These are phyloP conservation scores for Cicer bijugum DNA, from an alignment of 306 rosid species.

Conservation along the genomic window DNA sequence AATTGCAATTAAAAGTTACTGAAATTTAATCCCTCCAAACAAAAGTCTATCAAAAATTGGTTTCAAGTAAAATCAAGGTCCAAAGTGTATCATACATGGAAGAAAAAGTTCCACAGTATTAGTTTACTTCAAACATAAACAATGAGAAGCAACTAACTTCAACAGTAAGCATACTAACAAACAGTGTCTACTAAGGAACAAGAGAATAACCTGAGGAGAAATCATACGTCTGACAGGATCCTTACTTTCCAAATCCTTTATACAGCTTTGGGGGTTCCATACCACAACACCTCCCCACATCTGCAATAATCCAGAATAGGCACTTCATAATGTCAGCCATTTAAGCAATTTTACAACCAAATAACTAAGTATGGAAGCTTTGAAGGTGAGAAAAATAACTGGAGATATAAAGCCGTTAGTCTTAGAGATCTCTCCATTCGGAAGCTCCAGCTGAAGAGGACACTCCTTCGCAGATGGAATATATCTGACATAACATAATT, in stretches of 20 bases:
- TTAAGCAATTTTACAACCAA: constrained; percentile 24
- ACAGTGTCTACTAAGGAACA: constrained; percentile 16
- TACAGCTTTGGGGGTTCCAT: constrained; percentile 79
- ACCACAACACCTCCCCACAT: constrained; percentile 98
- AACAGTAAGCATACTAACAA: constrained; percentile 25
- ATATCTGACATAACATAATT: constrained; percentile 61
- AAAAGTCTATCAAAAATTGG: constrained; percentile 20
- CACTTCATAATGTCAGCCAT: constrained; percentile 32
- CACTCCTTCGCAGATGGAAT: constrained; percentile 83
- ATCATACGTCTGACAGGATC: constrained; percentile 59
- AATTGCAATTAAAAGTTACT: constrained; percentile 7
- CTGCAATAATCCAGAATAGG: constrained; percentile 55
- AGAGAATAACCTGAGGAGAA: constrained; percentile 66
- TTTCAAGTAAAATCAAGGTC: constrained; percentile 11
- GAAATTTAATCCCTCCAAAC: constrained; percentile 28
- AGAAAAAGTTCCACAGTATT: constrained; percentile 33
- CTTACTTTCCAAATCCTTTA: constrained; percentile 56
- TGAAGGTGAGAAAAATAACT: constrained; percentile 56
- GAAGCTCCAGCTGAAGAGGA: constrained; percentile 87
- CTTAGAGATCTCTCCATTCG: constrained; percentile 78
- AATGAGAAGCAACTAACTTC: constrained; percentile 19
- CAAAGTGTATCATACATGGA: constrained; percentile 15
- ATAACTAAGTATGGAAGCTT: constrained; percentile 24
- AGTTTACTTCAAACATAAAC: constrained; percentile 19
- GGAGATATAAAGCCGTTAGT: constrained; percentile 97